These are phyloP conservation scores for Tetrahymena elliotti DNA, from an alignment of 73 alveolate genomes.

Conservation along the genomic window DNA sequence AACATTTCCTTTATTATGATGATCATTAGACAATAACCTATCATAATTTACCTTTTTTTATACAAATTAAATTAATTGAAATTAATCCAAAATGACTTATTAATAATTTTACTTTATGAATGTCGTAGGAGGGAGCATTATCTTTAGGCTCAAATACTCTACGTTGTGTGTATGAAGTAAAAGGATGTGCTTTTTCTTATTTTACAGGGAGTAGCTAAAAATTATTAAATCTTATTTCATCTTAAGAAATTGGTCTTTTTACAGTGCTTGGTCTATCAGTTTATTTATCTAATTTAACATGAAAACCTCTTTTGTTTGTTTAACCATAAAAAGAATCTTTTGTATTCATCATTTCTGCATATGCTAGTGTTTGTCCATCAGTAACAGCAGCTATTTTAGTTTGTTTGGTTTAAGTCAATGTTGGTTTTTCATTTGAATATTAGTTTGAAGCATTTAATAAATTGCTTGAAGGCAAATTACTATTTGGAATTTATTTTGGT, in stretches of 20 bases:
- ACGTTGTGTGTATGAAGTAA: background rate
- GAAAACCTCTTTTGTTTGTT: background rate
- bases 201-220: background rate
- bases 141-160: background rate
- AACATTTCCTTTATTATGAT: background rate
- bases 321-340: background rate
- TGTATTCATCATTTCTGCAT: background rate
- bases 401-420: background rate
- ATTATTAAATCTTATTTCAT: background rate
- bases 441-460: background rate
- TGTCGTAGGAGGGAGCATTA: background rate
- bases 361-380: background rate
- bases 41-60: background rate
- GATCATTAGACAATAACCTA: background rate
- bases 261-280: background rate
- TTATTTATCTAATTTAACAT: background rate
- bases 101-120: background rate
- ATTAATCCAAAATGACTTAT: background rate
- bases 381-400: background rate
- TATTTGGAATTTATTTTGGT: background rate
- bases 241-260: background rate
- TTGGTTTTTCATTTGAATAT: background rate
- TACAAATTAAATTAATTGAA: too few species aligned
- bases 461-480: background rate
- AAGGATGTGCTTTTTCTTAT: background rate